Percentiles rank a stretch among this genome's conserved stretches.
These are phyloP conservation scores for Pyrus communis DNA, from an alignment of 306 rosid species.

Conservation along the genomic window DNA sequence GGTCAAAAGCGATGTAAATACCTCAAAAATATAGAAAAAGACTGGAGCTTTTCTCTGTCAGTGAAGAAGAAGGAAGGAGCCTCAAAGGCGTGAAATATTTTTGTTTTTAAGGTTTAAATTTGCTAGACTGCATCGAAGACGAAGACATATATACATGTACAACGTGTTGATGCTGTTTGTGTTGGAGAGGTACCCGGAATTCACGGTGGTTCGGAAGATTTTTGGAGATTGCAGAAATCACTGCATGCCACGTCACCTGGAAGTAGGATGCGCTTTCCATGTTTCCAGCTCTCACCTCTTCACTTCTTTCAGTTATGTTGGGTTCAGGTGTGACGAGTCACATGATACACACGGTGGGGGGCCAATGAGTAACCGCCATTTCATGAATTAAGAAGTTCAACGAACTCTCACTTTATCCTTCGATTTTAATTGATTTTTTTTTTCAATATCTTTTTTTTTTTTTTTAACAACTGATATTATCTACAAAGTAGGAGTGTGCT, in stretches of 20 bases:
- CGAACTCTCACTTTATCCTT: not conserved
- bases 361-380: not conserved
- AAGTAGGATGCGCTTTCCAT: not conserved
- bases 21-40: conserved; percentile 1
- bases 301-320: not conserved
- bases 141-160: not conserved
- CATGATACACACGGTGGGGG: not conserved
- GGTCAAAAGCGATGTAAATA: not conserved
- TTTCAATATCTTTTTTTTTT: too few relatives aligned
- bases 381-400: not conserved
- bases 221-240: not conserved
- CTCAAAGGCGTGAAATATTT: not conserved
- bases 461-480: too few relatives aligned
- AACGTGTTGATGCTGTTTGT: not conserved
- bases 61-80: not conserved
- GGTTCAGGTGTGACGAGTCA: not conserved
- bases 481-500: too few relatives aligned
- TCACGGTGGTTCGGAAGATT: not conserved
- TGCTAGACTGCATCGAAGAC: not conserved
- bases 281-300: not conserved
- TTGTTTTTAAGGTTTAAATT: too few relatives aligned
- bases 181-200: not conserved
- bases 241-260: not conserved
- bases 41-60: not conserved
- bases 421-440: too few relatives aligned